Conservation (phyloP, 192 early-diverging fungal species). For the Thamnidium elegans region DNA sequence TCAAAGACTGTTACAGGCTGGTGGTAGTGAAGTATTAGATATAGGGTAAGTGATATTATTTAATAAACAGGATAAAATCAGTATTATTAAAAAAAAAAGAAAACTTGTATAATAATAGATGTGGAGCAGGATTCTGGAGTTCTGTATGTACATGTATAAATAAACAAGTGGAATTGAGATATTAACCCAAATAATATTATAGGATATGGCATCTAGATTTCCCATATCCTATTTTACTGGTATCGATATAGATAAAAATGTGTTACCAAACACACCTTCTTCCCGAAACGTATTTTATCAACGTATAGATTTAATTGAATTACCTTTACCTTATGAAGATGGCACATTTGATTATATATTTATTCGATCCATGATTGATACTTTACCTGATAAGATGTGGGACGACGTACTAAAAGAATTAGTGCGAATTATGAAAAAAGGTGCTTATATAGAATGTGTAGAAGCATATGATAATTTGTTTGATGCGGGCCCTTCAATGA, state of each 20-base stretch:
- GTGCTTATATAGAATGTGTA: constrained; percentile 26
- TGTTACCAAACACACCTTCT: constrained; percentile 2
- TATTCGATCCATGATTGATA: constrained; percentile 22
- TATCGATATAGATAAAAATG: constrained; percentile 24
- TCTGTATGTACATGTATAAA: constrained; percentile 6
- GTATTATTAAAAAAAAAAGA: not conserved
- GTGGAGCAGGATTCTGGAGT: constrained; percentile 25
- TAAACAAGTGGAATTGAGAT: not conserved
- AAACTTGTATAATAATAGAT: constrained; percentile 6
- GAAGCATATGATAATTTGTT: constrained; percentile 25
- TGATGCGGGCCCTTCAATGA: constrained; percentile 26
- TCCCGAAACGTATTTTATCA: constrained; percentile 15
- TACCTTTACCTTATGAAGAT: constrained; percentile 23
- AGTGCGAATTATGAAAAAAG: constrained; percentile 24
- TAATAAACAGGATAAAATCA: not conserved
- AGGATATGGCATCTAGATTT: constrained; percentile 23
- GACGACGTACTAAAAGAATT: constrained; percentile 15
- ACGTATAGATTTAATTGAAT: constrained; percentile 7
- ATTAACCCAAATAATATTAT: not conserved
- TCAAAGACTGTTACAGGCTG: constrained; percentile 12
- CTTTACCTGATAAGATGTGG: constrained; percentile 21
- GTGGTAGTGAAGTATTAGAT: constrained; percentile 28
- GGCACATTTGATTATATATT: constrained; percentile 25
- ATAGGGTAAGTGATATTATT: constrained; percentile 11
- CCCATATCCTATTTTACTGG: constrained; percentile 24